Conservation (phyloP, 2,329 filamentous ascomycete genomes). For the Colletotrichum tropicicola region DNA sequence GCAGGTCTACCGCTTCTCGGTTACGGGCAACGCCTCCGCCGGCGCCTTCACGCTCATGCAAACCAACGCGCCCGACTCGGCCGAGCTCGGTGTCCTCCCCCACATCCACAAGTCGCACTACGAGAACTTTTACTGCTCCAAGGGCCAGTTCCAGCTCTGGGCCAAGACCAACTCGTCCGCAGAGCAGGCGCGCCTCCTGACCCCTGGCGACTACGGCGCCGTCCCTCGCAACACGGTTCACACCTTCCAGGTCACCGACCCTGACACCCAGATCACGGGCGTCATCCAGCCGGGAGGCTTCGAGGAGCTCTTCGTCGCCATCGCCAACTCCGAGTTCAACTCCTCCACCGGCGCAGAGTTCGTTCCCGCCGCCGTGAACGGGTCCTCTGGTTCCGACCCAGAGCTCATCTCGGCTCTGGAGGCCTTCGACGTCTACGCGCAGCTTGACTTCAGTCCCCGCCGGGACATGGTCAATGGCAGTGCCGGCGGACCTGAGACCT, state of each 20-base stretch:
- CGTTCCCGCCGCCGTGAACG: conserved; percentile 16
- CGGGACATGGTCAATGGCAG: conserved; percentile 50
- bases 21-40: conserved; percentile 53
- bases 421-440: conserved; percentile 52
- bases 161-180: conserved; percentile 35
- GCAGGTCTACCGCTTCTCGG: conserved; percentile 39
- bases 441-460: conserved; percentile 49
- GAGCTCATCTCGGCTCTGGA: conserved; percentile 45
- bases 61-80: conserved; percentile 49
- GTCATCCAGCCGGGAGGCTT: conserved; percentile 57
- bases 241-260: conserved; percentile 57
- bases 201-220: conserved; percentile 53
- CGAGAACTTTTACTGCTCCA: conserved; percentile 56
- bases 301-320: conserved; percentile 52
- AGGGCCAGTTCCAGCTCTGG: conserved; percentile 56
- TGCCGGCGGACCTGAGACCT: conserved; percentile 42
- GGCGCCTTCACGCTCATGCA: conserved; percentile 54
- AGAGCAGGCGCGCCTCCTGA: conserved; percentile 49
- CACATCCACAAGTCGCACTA: conserved; percentile 52
- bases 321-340: conserved; percentile 34
- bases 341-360: conserved; percentile 45
- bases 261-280: conserved; percentile 55
- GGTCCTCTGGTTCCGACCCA: conserved; percentile 33
- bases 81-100: conserved; percentile 49
- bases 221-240: conserved; percentile 55